Conservation (phyloP, 768 basidiomycete species). For the Mycena albidolilacea region DNA sequence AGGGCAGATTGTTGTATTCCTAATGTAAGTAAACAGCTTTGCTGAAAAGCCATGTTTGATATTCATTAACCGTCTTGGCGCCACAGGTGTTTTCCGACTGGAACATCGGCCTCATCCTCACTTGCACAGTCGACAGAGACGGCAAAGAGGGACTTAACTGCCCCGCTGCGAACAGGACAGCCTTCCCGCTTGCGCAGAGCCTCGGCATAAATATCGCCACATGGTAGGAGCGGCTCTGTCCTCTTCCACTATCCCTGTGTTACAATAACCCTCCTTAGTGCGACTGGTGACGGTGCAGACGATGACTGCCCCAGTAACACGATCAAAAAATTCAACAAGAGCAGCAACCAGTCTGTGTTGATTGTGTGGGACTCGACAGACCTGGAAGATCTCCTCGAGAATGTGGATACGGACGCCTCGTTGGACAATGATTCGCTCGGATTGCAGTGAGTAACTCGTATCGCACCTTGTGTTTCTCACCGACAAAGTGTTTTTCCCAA, state of each 20-base stretch:
- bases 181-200: slow-evolving; percentile 44
- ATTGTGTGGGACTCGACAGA: slow-evolving; percentile 43
- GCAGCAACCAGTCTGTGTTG: slow-evolving; percentile 43
- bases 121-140: slow-evolving; percentile 44
- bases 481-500: slow-evolving; percentile 11
- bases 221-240: slow-evolving; percentile 39
- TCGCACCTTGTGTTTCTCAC: slow-evolving; percentile 11
- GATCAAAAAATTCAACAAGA: slow-evolving; percentile 43
- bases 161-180: slow-evolving; percentile 42
- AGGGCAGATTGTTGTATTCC: slow-evolving; percentile 45
- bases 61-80: not conserved
- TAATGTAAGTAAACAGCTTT: slow-evolving; percentile 32
- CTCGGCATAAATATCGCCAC: slow-evolving; percentile 43
- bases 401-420: slow-evolving; percentile 13
- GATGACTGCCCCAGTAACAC: slow-evolving; percentile 45
- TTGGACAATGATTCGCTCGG: slow-evolving; percentile 18
- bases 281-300: slow-evolving; percentile 45
- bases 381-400: slow-evolving; percentile 18
- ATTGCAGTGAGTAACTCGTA: slow-evolving; percentile 17
- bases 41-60: slow-evolving; percentile 11
- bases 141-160: slow-evolving; percentile 38
- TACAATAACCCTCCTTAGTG: slow-evolving; percentile 34
- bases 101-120: slow-evolving; percentile 47
- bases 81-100: slow-evolving; percentile 40
- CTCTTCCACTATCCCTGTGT: not conserved